phyloP scores from a whole-genome alignment of 495 filamentous ascomycete genomes.

The Physcia stellaris region DNA sequence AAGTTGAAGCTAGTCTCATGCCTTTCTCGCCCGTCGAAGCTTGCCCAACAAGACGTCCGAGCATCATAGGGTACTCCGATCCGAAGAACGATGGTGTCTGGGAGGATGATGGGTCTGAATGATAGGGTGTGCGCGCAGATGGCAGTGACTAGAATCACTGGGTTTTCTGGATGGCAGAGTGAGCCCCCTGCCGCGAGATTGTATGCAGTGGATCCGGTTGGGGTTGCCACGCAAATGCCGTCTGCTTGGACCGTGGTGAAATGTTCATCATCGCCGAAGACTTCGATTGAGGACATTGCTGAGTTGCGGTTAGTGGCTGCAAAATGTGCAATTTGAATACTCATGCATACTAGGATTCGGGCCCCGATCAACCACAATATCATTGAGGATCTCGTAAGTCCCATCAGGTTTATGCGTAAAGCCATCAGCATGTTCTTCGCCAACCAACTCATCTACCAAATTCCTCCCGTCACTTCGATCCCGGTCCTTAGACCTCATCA shows the following conservation, averaged over 20 bases:
- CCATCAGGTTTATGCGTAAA: slow-evolving; percentile 69
- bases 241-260: slow-evolving; percentile 80
- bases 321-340: too few species aligned
- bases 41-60: slow-evolving; percentile 81
- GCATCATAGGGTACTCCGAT: slow-evolving; percentile 89
- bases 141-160: slow-evolving; percentile 86
- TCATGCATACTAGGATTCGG: slow-evolving; percentile 65
- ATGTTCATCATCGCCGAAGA: slow-evolving; percentile 93
- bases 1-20: slow-evolving; percentile 14
- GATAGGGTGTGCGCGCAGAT: slow-evolving; percentile 94
- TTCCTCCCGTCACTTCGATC: slow-evolving; percentile 34
- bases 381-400: slow-evolving; percentile 82
- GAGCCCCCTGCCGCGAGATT: slow-evolving; percentile 93
- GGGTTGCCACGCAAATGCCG: slow-evolving; percentile 80
- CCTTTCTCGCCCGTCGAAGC: slow-evolving; percentile 89
- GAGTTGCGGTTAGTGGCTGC: not conserved
- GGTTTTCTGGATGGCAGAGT: slow-evolving; percentile 92
- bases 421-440: slow-evolving; percentile 65
- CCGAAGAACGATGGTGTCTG: slow-evolving; percentile 85
- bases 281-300: slow-evolving; percentile 73
- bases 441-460: slow-evolving; percentile 81
- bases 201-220: slow-evolving; percentile 91
- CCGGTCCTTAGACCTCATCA: slow-evolving; percentile 64
- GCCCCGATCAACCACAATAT: slow-evolving; percentile 79
- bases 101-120: slow-evolving; percentile 89